A percentile compares a stretch with the other conserved stretches of the same genome.
Evolutionary conservation across 2,329 filamentous ascomycete species (phyloP).

Genomic region (Zasmidium citrigriseum): DNA sequence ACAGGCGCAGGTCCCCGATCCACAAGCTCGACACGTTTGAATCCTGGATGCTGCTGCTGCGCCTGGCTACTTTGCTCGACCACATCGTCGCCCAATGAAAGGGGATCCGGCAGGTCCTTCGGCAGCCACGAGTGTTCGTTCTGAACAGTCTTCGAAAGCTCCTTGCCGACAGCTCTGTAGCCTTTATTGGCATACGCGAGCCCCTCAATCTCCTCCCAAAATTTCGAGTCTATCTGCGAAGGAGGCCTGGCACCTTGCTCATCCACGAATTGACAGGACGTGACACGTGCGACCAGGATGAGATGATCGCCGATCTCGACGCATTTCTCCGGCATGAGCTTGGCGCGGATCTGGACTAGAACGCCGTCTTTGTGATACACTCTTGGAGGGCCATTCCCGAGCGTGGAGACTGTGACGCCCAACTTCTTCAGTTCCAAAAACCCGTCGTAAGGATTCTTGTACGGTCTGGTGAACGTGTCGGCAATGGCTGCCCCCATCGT

Average conservation of each 20-base stretch:
- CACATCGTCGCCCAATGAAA: background rate
- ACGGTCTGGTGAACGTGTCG: slow-evolving; percentile 33
- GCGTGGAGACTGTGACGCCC: background rate
- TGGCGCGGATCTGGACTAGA: slow-evolving; percentile 37
- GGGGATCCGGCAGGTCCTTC: background rate
- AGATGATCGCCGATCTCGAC: slow-evolving; percentile 49
- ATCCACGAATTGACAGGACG: background rate
- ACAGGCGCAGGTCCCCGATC: background rate
- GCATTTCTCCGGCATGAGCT: slow-evolving; percentile 38
- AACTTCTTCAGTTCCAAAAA: slow-evolving; percentile 19
- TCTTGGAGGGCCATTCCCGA: background rate
- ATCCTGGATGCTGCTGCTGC: background rate
- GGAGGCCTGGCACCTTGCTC: background rate
- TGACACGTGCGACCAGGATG: slow-evolving; percentile 48
- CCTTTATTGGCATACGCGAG: slow-evolving; percentile 24
- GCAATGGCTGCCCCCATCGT: slow-evolving; percentile 34
- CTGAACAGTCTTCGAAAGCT: slow-evolving; percentile 6
- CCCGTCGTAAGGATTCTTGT: slow-evolving; percentile 22
- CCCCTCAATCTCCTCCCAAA: background rate
- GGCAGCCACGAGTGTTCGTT: background rate
- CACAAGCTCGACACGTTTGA: too few relatives aligned
- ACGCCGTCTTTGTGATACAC: slow-evolving; percentile 16
- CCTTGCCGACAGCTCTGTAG: slow-evolving; percentile 19
- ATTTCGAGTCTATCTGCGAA: background rate
- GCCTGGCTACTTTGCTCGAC: background rate